A percentile compares a stretch with the other conserved stretches of the same genome.
Evolutionary conservation across 1,139 yeast species (phyloP).

Genomic region (Pneumocystis murina): DNA sequence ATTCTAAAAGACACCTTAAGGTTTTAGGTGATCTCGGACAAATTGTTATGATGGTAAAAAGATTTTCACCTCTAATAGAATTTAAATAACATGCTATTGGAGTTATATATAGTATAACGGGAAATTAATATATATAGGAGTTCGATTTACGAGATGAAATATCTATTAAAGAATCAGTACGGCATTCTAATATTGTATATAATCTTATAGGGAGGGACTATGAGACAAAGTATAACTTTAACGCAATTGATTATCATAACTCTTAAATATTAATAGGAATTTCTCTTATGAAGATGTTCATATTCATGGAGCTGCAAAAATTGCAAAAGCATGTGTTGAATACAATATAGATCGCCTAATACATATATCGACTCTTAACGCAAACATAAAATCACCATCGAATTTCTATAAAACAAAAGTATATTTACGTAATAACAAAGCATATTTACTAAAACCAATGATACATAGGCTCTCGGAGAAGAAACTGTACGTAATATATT

Average conservation of each 20-base stretch:
- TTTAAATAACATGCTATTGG: neutral
- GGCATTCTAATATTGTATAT: slow-evolving; percentile 68
- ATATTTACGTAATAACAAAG: neutral
- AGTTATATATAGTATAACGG: slow-evolving; percentile 30
- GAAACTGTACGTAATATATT: slow-evolving; percentile 47
- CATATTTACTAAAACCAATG: neutral
- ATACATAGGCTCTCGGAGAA: slow-evolving; percentile 50
- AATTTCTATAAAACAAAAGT: slow-evolving; percentile 58
- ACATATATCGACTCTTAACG: slow-evolving; percentile 72
- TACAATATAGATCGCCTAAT: slow-evolving; percentile 61
- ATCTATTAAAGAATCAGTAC: slow-evolving; percentile 64
- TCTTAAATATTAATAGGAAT: slow-evolving; percentile 24
- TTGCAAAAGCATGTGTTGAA: slow-evolving; percentile 58
- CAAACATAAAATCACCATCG: slow-evolving; percentile 52
- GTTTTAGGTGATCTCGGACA: slow-evolving; percentile 81
- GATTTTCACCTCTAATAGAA: neutral
- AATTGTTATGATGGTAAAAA: slow-evolving; percentile 25
- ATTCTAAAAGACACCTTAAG: slow-evolving; percentile 65
- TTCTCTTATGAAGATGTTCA: slow-evolving; percentile 64
- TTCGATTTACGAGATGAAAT: slow-evolving; percentile 66
- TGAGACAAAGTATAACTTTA: slow-evolving; percentile 37
- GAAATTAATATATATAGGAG: slow-evolving; percentile 33
- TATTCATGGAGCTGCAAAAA: slow-evolving; percentile 63
- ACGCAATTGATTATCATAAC: neutral
- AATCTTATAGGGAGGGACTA: slow-evolving; percentile 69